Evolutionary conservation across 371 early-diverging fungal species (phyloP).

Genomic region (Batkoa obscura): DNA sequence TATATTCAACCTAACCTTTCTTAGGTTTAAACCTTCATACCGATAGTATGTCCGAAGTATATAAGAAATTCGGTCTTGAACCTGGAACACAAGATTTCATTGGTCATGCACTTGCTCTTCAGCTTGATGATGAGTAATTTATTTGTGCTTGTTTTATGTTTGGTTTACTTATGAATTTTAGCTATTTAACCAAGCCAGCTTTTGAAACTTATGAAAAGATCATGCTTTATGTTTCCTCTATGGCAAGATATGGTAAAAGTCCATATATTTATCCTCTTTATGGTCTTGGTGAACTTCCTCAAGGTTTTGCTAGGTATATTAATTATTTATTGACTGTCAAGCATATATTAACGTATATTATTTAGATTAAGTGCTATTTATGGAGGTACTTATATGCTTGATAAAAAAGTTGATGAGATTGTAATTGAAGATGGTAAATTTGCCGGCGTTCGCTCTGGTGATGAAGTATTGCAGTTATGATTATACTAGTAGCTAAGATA

Average conservation of each 20-base stretch:
- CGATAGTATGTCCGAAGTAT: slow-evolving; percentile 73
- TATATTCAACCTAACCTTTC: no score
- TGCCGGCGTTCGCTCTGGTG: slow-evolving; percentile 72
- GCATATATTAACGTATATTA: not conserved
- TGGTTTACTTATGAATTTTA: not conserved
- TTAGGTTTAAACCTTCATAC: slow-evolving; percentile 39
- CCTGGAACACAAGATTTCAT: slow-evolving; percentile 89
- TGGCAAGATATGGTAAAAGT: slow-evolving; percentile 86
- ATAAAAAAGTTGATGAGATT: slow-evolving; percentile 77
- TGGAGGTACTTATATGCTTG: slow-evolving; percentile 96
- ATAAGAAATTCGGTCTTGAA: slow-evolving; percentile 80
- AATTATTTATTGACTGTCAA: slow-evolving; percentile 5
- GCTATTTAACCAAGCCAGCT: slow-evolving; percentile 37
- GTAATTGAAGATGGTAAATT: slow-evolving; percentile 56
- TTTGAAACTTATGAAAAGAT: slow-evolving; percentile 86
- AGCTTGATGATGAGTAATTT: slow-evolving; percentile 59
- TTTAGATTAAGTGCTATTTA: slow-evolving; percentile 70
- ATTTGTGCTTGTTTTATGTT: not conserved
- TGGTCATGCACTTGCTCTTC: slow-evolving; percentile 97
- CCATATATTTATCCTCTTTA: slow-evolving; percentile 99
- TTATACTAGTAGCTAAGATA: not conserved
- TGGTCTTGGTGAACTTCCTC: slow-evolving; percentile 98
- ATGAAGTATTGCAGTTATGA: slow-evolving; percentile 22
- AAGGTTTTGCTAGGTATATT: slow-evolving; percentile 72
- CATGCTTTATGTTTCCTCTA: slow-evolving; percentile 80